These are phyloP conservation scores for Pleurotus eryngii DNA, from an alignment of 768 basidiomycete species.

Conservation along the genomic window DNA sequence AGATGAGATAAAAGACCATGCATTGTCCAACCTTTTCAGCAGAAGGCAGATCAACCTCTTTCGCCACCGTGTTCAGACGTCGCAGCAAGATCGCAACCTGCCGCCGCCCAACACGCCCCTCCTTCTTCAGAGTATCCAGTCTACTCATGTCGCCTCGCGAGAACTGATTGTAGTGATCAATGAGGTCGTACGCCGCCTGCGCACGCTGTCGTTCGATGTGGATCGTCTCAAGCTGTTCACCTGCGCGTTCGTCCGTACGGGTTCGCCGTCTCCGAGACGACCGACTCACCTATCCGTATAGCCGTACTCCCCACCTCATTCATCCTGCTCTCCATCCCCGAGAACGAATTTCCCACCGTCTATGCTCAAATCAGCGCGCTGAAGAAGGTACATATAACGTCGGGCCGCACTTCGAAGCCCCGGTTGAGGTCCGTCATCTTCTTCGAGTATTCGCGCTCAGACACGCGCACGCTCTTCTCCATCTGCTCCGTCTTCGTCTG, in stretches of 20 bases:
- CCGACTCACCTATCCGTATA: conserved; percentile 77
- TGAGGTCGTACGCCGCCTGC: conserved; percentile 90
- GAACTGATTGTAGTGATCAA: conserved; percentile 93
- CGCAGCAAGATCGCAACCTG: conserved; percentile 87
- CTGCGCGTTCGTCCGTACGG: conserved; percentile 32
- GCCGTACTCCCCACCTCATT: conserved; percentile 93
- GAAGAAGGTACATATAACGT: not conserved
- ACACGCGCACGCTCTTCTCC: conserved; percentile 84
- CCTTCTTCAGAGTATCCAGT: conserved; percentile 77
- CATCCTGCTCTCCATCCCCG: conserved; percentile 87
- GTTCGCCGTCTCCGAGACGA: too few species aligned
- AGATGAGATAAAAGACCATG: not conserved
- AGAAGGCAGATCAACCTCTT: conserved; percentile 85
- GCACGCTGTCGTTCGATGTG: conserved; percentile 90
- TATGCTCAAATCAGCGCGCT: conserved; percentile 27
- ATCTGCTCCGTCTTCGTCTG: conserved; percentile 87
- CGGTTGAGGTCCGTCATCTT: conserved; percentile 90
- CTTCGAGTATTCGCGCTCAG: conserved; percentile 92
- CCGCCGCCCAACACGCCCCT: conserved; percentile 83
- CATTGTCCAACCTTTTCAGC: conserved; percentile 62
- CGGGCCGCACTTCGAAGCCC: conserved; percentile 79
- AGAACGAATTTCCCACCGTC: conserved; percentile 86
- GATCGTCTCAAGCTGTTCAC: conserved; percentile 93
- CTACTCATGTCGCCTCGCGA: conserved; percentile 74
- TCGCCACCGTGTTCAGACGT: conserved; percentile 82